Evolutionary conservation across 2,329 filamentous ascomycete genomes (phyloP), one percentile per base, ranked within the genome.

Genomic region (Mycosphaerelloides madeirae): DNA sequence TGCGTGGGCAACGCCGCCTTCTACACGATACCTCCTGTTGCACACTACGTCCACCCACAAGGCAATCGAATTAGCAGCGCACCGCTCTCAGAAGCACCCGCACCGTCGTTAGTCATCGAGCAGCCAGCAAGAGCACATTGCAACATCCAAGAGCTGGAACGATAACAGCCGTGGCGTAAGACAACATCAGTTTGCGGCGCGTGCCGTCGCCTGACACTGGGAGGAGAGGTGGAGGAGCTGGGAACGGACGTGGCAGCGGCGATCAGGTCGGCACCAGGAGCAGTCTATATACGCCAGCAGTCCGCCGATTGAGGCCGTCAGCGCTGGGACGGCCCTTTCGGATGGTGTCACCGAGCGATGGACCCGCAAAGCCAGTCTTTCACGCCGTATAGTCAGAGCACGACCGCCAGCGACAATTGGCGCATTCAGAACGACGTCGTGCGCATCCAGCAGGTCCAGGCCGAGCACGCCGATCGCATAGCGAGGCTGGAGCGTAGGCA

Each of bases 321-420:
- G 33, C 38, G 37, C 25, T 20, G 28, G 20, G 45, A 43, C 48
- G 32, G 43, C 46, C 40, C 16, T 28, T 16, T 54, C 50, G 54
- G 43, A 58, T 58, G 56, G 38, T 44, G 40, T 41, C 45, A 32
- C 48, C 46, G 44, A 44, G 55, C 49, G 47, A 83, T 83, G 80
- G 79, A 83, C 73, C 76, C 78, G 54, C 78, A 81, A 68, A 80
- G 68, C 57, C 65, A 74, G 64, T 72, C 75, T 48, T 80, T 82
- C 66, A 79, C 78, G 54, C 80, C 80, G 54, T 76, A 25, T 33
- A 35, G 39, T 29, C 44, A 41, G 29, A 38, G 74, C 64, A 53
- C 43, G 31, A 54, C 44, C 33, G 59, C 57, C 44, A 77, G 79
- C 69, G 80, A 83, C 63, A 69, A 80, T 59, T 84, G 80, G 80